Conservation (phyloP, 1,284 basidiomycete genomes). For the Tylopilus sp. region DNA sequence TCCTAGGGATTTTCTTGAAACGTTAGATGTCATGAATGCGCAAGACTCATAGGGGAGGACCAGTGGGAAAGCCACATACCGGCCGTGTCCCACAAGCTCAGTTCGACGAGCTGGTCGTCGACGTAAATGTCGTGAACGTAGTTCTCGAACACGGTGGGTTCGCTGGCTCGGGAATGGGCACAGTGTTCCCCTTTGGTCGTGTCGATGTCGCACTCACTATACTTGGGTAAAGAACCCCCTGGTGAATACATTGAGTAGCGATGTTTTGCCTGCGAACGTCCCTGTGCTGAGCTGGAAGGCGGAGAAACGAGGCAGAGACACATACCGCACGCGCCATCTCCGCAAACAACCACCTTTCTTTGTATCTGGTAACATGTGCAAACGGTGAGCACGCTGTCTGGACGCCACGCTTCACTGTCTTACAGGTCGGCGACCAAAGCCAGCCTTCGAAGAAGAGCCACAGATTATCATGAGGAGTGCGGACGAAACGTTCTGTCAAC, state of each 20-base stretch:
- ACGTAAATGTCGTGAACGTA: constrained; percentile 83
- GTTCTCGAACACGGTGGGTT: constrained; percentile 91
- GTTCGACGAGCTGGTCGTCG: constrained; percentile 79
- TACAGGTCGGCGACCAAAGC: constrained; percentile 53
- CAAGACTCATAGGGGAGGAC: not conserved
- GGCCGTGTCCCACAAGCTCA: constrained; percentile 95
- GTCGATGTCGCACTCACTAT: constrained; percentile 53
- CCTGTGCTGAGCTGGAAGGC: constrained; percentile 20
- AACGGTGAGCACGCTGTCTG: constrained; percentile 18
- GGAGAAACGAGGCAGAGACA: constrained; percentile 2
- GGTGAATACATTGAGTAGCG: constrained; percentile 79
- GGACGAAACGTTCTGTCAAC: constrained; percentile 1
- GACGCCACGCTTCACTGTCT: constrained; percentile 18
- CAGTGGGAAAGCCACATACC: constrained; percentile 46
- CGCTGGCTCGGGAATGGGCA: constrained; percentile 42
- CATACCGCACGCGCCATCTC: constrained; percentile 88
- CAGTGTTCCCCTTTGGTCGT: not conserved
- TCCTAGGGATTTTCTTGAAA: constrained; percentile 46
- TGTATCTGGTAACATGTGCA: constrained; percentile 42
- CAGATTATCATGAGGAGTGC: constrained; percentile 44
- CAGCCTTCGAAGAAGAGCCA: constrained; percentile 46
- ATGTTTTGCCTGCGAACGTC: constrained; percentile 61
- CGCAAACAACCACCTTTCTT: constrained; percentile 77
- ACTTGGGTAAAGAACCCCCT: constrained; percentile 84
- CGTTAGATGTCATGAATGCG: constrained; percentile 26